A percentile compares a stretch with the other conserved stretches of the same genome.
Conservation (phyloP, 495 filamentous ascomycete genomes). For the Cenococcum geophilum region DNA sequence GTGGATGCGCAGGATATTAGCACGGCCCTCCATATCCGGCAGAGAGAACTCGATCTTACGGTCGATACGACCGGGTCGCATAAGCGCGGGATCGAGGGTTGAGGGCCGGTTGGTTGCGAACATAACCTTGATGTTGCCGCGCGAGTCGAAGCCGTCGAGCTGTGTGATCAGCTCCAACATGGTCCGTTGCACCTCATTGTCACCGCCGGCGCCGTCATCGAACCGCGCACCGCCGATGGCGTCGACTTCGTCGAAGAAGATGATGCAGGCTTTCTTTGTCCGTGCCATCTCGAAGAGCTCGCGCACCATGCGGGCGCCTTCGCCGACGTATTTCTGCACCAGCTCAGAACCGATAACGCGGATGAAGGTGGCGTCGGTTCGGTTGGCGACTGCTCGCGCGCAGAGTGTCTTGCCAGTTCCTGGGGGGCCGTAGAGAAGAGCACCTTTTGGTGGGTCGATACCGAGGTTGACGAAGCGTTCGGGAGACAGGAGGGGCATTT, state of each 20-base stretch:
- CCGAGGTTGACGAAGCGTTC: constrained; percentile 95
- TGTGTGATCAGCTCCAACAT: constrained; percentile 99
- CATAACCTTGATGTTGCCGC: constrained; percentile 99
- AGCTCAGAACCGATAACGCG: constrained; percentile 95
- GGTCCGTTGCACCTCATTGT: constrained; percentile 98
- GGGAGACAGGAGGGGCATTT: constrained; percentile 93
- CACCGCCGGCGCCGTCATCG: constrained; percentile 93
- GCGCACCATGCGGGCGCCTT: constrained; percentile 95
- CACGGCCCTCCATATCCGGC: constrained; percentile 90
- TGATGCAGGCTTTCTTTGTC: constrained; percentile 99
- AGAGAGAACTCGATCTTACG: constrained; percentile 98
- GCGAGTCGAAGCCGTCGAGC: constrained; percentile 92
- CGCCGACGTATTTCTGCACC: constrained; percentile 98
- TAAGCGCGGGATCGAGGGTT: constrained; percentile 90
- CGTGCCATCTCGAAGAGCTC: constrained; percentile 99
- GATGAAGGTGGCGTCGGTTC: constrained; percentile 97
- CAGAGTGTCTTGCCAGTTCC: constrained; percentile 98
- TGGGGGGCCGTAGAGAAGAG: constrained; percentile 90
- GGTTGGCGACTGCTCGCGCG: constrained; percentile 91
- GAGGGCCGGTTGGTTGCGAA: constrained; percentile 97
- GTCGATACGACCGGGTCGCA: constrained; percentile 96
- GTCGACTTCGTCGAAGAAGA: constrained; percentile 99
- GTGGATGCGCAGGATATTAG: constrained; percentile 96
- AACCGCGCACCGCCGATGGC: constrained; percentile 97
- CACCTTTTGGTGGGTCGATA: constrained; percentile 97